Percentiles rank a stretch among this genome's conserved stretches.
phyloP scores from a whole-genome alignment of 139 green algal genomes.

The Coelastrella sp. region DNA sequence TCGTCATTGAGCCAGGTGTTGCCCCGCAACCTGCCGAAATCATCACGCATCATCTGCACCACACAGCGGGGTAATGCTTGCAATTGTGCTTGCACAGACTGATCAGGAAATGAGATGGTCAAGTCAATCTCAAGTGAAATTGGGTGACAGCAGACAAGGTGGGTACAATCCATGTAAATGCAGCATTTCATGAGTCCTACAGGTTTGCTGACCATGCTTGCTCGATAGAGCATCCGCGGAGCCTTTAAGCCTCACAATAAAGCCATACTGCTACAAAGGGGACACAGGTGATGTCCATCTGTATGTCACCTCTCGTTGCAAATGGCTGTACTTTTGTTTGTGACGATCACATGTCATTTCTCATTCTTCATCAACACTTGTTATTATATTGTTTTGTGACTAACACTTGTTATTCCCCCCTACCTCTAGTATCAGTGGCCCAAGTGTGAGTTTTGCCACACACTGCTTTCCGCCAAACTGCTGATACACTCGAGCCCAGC shows the following conservation, averaged over 20 bases:
- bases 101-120: no score
- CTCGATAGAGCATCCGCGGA: neutral
- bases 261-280: no score
- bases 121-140: no score
- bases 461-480: neutral
- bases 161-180: neutral
- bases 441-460: neutral
- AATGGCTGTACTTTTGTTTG: no score
- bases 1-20: constrained; percentile 78
- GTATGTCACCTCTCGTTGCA: no score
- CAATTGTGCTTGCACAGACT: no score
- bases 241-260: no score
- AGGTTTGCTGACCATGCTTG: neutral
- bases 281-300: neutral
- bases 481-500: neutral
- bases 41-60: neutral
- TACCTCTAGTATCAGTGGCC: neutral
- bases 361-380: no score
- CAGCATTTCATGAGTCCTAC: neutral
- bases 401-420: no score
- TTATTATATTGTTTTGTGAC: no score
- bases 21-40: neutral
- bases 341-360: no score
- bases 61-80: neutral
- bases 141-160: no score